phyloP scores from a whole-genome alignment of 2,329 filamentous ascomycete genomes.

The Paraphaeosphaeria minitans region DNA sequence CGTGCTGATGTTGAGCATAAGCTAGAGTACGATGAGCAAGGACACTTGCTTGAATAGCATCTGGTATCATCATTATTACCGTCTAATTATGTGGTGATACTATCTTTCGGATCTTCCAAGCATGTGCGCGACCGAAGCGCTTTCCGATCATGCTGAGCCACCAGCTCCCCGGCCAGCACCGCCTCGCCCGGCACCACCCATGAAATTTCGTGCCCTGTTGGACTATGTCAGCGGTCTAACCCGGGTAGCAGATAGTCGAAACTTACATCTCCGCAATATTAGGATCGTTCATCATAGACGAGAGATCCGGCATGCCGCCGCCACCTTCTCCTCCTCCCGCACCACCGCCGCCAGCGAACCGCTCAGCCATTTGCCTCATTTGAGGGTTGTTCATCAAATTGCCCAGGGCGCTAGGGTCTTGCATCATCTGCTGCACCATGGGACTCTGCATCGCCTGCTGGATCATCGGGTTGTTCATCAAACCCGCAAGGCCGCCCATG shows the following conservation, averaged over 20 bases:
- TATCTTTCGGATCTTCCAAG: not conserved
- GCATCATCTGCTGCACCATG: conserved; percentile 99
- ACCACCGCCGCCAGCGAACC: conserved; percentile 64
- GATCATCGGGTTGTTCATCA: conserved; percentile 26
- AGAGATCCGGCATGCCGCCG: conserved; percentile 88
- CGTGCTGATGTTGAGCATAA: not conserved
- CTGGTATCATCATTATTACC: conserved; percentile 16
- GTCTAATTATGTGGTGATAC: conserved; percentile 9
- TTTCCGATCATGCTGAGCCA: conserved; percentile 17
- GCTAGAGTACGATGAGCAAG: not conserved
- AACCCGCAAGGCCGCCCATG: conserved; percentile 79
- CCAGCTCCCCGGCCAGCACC: conserved; percentile 17
- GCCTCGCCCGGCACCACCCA: conserved; percentile 55
- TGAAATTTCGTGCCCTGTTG: conserved; percentile 68
- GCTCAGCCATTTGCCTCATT: conserved; percentile 83
- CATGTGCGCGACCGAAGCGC: not conserved
- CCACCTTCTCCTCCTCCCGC: conserved; percentile 63
- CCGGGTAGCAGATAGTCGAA: not conserved
- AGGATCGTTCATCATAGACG: conserved; percentile 87
- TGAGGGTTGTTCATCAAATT: conserved; percentile 95
- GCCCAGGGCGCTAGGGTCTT: conserved; percentile 88
- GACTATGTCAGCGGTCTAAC: conserved; percentile 9
- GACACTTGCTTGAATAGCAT: conserved; percentile 1
- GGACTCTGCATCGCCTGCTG: conserved; percentile 78
- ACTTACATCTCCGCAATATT: conserved; percentile 91